These are phyloP conservation scores for Magnaporthales sp. DNA, from an alignment of 2,329 filamentous ascomycete genomes.

Conservation along the genomic window DNA sequence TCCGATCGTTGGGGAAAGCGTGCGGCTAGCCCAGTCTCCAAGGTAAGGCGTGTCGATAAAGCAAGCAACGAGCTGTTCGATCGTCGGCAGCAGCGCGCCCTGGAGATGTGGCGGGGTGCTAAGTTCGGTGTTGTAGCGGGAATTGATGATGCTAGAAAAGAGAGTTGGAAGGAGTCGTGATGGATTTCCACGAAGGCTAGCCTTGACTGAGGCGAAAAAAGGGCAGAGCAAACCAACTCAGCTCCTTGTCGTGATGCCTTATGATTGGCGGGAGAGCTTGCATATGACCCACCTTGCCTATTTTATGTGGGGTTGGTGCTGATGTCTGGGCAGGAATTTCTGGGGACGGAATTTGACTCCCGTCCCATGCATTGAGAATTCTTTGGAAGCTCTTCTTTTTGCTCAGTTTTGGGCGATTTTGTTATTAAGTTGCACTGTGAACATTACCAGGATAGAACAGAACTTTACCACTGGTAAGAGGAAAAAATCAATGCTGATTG, in stretches of 20 bases:
- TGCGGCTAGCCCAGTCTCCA: conserved; percentile 1
- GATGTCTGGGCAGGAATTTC: conserved; percentile 1
- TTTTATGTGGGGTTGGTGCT: background rate
- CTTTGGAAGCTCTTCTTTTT: background rate
- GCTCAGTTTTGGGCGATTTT: background rate
- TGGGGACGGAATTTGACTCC: background rate
- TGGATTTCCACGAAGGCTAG: background rate
- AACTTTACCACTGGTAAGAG: too few relatives aligned
- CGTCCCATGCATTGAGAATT: background rate
- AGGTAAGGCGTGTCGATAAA: background rate
- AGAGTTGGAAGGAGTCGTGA: conserved; percentile 5
- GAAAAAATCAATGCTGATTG: background rate
- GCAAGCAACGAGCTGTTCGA: conserved; percentile 1
- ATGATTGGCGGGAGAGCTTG: conserved; percentile 1
- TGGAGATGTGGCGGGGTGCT: conserved; percentile 2
- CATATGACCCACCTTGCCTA: background rate
- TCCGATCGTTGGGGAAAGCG: conserved; percentile 1
- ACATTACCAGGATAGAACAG: too few relatives aligned
- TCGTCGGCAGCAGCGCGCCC: conserved; percentile 3
- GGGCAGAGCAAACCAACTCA: conserved; percentile 1
- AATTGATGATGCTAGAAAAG: conserved; percentile 3
- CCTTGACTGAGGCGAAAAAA: background rate
- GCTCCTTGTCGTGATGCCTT: background rate
- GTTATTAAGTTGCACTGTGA: background rate
- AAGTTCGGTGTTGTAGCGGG: background rate